Conservation (phyloP, 2,329 filamentous ascomycete species). For the Cladosporium halotolerans region DNA sequence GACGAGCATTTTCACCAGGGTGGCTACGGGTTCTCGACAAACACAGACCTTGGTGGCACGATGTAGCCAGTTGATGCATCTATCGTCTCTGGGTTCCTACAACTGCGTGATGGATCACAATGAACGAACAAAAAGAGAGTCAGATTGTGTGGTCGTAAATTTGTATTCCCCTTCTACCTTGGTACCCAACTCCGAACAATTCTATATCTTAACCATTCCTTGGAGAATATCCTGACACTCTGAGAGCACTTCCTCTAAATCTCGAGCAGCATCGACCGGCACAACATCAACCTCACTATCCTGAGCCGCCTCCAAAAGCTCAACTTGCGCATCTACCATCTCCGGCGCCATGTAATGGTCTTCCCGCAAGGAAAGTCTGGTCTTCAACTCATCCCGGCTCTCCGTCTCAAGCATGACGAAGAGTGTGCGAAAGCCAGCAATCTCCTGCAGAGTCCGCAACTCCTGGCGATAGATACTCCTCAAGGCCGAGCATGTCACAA, state of each 20-base stretch:
- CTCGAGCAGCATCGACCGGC: slow-evolving; percentile 23
- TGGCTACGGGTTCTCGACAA: not conserved
- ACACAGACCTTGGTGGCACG: not conserved
- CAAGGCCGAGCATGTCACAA: slow-evolving; percentile 39
- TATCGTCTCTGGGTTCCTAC: no score
- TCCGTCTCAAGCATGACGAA: slow-evolving; percentile 35
- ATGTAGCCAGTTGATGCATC: no score
- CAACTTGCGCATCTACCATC: slow-evolving; percentile 34
- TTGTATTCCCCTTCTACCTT: no score
- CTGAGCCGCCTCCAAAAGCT: slow-evolving; percentile 26
- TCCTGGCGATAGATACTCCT: slow-evolving; percentile 30
- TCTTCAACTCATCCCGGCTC: slow-evolving; percentile 23
- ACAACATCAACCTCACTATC: slow-evolving; percentile 32
- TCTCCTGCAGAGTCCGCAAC: slow-evolving; percentile 22
- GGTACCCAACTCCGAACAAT: no score
- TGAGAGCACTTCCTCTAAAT: not conserved
- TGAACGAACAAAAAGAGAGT: no score
- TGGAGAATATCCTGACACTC: slow-evolving; percentile 1
- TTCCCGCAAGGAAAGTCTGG: slow-evolving; percentile 24
- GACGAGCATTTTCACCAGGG: slow-evolving; percentile 4
- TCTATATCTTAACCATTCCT: not conserved
- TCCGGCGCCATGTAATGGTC: slow-evolving; percentile 34
- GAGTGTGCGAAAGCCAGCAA: slow-evolving; percentile 17
- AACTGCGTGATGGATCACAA: no score
- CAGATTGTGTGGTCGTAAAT: no score